Evolutionary conservation across 1,139 yeast genomes (phyloP).

Genomic region (Diutina scorzettiae): DNA sequence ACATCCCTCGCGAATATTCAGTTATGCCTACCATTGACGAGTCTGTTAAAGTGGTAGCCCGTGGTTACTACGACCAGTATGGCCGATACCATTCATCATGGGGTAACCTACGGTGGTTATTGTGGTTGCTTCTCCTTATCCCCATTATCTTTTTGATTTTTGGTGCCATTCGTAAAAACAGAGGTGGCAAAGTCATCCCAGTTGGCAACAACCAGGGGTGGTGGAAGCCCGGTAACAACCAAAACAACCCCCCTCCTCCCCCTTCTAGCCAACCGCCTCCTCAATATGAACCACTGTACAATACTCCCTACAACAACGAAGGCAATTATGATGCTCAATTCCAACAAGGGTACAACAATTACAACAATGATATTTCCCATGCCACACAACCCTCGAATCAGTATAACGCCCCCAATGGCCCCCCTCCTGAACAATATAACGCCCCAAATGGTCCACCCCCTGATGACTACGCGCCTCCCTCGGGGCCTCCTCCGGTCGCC

Average conservation of each 20-base stretch:
- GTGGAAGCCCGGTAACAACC: neutral
- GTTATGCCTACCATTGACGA: neutral
- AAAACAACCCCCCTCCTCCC: neutral
- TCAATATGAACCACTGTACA: neutral
- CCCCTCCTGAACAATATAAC: neutral
- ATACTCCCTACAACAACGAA: neutral
- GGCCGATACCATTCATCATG: neutral
- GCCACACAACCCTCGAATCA: too few relatives aligned
- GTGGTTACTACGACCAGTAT: constrained; percentile 1
- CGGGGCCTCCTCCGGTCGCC: constrained; percentile 4
- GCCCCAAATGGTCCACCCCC: neutral
- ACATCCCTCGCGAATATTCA: neutral
- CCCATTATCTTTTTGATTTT: neutral
- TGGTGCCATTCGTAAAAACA: neutral
- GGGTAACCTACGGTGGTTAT: neutral
- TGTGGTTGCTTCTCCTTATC: neutral
- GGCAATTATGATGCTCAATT: neutral
- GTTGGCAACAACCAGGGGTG: constrained; percentile 1
- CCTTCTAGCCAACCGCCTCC: too few relatives aligned
- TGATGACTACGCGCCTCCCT: constrained; percentile 3
- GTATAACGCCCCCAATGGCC: neutral
- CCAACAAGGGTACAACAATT: neutral
- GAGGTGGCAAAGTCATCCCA: neutral
- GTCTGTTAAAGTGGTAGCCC: neutral
- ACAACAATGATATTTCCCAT: neutral